These are phyloP conservation scores for Solanum corneliomulleri DNA, from an alignment of 257 asterid genomes.

Conservation along the genomic window DNA sequence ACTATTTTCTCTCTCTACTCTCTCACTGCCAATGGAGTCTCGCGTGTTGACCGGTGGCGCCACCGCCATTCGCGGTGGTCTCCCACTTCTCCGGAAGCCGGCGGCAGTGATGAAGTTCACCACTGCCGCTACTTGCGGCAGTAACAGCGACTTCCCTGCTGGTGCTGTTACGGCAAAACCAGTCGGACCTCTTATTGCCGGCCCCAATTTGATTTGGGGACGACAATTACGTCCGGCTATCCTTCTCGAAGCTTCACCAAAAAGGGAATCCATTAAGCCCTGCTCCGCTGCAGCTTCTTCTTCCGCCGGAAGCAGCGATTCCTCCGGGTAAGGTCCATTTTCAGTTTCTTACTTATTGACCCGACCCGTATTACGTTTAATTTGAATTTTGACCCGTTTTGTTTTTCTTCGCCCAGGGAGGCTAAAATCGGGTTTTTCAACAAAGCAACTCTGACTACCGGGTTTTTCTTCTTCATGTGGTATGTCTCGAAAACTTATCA, in stretches of 20 bases:
- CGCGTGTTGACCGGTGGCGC: constrained; percentile 54
- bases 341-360: background rate
- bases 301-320: constrained; percentile 65
- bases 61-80: constrained; percentile 49
- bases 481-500: constrained; percentile 8
- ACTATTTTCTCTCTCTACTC: background rate
- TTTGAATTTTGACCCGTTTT: background rate
- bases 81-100: constrained; percentile 38
- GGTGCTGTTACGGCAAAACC: background rate
- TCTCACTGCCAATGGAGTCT: constrained; percentile 75
- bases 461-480: constrained; percentile 99
- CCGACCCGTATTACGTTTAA: background rate
- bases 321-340: constrained; percentile 85
- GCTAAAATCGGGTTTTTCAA: constrained; percentile 67
- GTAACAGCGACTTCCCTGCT: background rate
- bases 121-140: background rate
- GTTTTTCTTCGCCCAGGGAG: constrained; percentile 19
- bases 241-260: constrained; percentile 52
- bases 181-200: constrained; percentile 31
- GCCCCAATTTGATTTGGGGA: constrained; percentile 61
- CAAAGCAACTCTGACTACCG: constrained; percentile 71
- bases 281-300: constrained; percentile 71
- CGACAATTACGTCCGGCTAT: constrained; percentile 70
- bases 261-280: constrained; percentile 33
- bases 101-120: constrained; percentile 24